A percentile compares a stretch with the other conserved stretches of the same genome.
phyloP scores from a whole-genome alignment of 2,329 filamentous ascomycete species.

The Grosmannia clavigera region DNA sequence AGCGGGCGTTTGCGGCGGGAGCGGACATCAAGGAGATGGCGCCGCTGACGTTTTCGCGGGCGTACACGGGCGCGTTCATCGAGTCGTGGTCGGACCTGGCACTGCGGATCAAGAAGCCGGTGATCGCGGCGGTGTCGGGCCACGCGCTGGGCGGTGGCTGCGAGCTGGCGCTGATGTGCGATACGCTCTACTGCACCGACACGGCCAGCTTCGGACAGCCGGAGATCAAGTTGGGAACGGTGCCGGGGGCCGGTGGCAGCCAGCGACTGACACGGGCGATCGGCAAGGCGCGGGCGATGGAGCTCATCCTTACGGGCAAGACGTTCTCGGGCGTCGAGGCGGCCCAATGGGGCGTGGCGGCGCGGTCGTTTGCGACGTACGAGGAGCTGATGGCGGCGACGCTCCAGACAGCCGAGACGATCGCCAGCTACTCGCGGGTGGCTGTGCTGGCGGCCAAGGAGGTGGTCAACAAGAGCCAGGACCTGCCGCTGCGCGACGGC shows the following conservation, averaged over 20 bases:
- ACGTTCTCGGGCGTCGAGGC: conserved; percentile 77
- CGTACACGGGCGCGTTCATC: conserved; percentile 87
- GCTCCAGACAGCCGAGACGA: conserved; percentile 73
- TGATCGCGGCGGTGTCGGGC: conserved; percentile 88
- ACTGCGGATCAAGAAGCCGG: conserved; percentile 76
- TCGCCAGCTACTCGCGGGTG: conserved; percentile 77
- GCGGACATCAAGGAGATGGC: conserved; percentile 99
- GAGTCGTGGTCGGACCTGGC: conserved; percentile 85
- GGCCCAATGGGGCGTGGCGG: conserved; percentile 81
- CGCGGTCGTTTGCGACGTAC: conserved; percentile 65
- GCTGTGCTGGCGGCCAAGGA: conserved; percentile 86
- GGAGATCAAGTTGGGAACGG: conserved; percentile 88
- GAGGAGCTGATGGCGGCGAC: conserved; percentile 74
- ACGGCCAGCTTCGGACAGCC: conserved; percentile 89
- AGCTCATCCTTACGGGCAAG: conserved; percentile 76
- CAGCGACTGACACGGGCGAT: conserved; percentile 76
- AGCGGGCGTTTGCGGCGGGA: conserved; percentile 85
- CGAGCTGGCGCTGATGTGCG: conserved; percentile 95
- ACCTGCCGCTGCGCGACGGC: conserved; percentile 73
- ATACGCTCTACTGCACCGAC: conserved; percentile 82
- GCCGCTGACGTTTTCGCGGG: conserved; percentile 73
- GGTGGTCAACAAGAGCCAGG: conserved; percentile 98
- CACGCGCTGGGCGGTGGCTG: conserved; percentile 92
- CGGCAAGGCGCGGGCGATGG: conserved; percentile 81
- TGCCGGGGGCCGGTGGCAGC: conserved; percentile 83